Conservation (phyloP, 2,329 filamentous ascomycete species). For the Phaeosphaeriaceae sp. region DNA sequence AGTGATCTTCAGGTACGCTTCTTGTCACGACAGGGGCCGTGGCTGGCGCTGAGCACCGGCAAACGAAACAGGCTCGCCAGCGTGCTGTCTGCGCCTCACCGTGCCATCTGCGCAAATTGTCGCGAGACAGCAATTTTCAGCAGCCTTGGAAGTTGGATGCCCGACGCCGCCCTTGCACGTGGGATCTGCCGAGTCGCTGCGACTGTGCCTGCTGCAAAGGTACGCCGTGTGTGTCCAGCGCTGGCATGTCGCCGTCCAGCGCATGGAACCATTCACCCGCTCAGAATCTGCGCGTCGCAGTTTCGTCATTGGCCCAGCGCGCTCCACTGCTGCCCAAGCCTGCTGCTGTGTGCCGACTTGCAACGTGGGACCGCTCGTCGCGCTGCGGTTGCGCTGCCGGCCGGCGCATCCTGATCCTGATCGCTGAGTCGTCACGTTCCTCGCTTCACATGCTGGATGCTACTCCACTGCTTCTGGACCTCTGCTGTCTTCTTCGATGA, state of each 20-base stretch:
- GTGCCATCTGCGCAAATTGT: constrained; percentile 7
- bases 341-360: constrained; percentile 29
- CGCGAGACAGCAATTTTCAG: constrained; percentile 6
- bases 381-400: constrained; percentile 11
- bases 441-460: constrained; percentile 19
- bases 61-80: constrained; percentile 24
- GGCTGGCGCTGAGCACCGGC: constrained; percentile 27
- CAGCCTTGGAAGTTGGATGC: not conserved
- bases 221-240: too few relatives aligned
- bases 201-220: too few relatives aligned
- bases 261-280: constrained; percentile 6
- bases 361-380: constrained; percentile 22
- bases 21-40: constrained; percentile 19
- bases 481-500: constrained; percentile 9
- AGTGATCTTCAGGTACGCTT: constrained; percentile 41
- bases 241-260: not conserved
- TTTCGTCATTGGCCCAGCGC: constrained; percentile 20
- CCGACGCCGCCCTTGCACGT: not conserved
- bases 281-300: constrained; percentile 20
- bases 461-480: constrained; percentile 31
- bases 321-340: constrained; percentile 29
- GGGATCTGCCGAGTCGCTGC: constrained; percentile 1
- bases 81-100: constrained; percentile 23
- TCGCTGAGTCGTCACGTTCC: constrained; percentile 19
- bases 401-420: constrained; percentile 10